Evolutionary conservation across 2,329 filamentous ascomycete genomes (phyloP).

Genomic region (Phialophora chinensis): DNA sequence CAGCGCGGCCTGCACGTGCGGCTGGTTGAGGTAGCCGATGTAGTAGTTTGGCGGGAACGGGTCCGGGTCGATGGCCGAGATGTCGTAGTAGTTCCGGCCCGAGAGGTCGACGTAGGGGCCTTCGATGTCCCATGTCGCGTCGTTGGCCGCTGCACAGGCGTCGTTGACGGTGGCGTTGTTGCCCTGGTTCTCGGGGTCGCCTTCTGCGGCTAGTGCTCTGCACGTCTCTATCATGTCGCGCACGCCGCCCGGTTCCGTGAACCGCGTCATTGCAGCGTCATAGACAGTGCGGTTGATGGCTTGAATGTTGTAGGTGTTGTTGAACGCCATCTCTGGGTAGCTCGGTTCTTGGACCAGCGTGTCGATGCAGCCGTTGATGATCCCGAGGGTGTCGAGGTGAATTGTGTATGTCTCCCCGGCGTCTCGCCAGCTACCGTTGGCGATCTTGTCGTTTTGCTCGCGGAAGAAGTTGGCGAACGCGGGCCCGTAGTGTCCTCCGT

Average conservation of each 20-base stretch:
- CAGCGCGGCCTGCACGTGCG: constrained; percentile 58
- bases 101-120: constrained; percentile 35
- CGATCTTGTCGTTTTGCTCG: constrained; percentile 41
- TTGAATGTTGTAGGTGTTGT: constrained; percentile 59
- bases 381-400: constrained; percentile 53
- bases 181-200: constrained; percentile 51
- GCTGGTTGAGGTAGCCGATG: constrained; percentile 58
- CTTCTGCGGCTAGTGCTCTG: constrained; percentile 48
- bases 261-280: constrained; percentile 47
- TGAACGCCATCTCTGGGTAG: constrained; percentile 55
- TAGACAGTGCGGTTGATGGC: constrained; percentile 52
- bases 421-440: constrained; percentile 34
- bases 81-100: constrained; percentile 59
- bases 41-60: constrained; percentile 57
- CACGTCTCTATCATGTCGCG: constrained; percentile 56
- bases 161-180: constrained; percentile 44
- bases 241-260: constrained; percentile 51
- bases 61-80: constrained; percentile 53
- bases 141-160: constrained; percentile 50
- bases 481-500: constrained; percentile 43
- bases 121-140: constrained; percentile 46
- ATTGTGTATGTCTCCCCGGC: constrained; percentile 35
- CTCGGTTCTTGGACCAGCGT: constrained; percentile 51
- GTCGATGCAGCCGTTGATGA: constrained; percentile 58
- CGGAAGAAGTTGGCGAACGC: constrained; percentile 40